Percentiles rank a stretch among this genome's conserved stretches.
These are phyloP conservation scores for Prototheca cutis DNA, from an alignment of 163 green algal species.

Conservation along the genomic window DNA sequence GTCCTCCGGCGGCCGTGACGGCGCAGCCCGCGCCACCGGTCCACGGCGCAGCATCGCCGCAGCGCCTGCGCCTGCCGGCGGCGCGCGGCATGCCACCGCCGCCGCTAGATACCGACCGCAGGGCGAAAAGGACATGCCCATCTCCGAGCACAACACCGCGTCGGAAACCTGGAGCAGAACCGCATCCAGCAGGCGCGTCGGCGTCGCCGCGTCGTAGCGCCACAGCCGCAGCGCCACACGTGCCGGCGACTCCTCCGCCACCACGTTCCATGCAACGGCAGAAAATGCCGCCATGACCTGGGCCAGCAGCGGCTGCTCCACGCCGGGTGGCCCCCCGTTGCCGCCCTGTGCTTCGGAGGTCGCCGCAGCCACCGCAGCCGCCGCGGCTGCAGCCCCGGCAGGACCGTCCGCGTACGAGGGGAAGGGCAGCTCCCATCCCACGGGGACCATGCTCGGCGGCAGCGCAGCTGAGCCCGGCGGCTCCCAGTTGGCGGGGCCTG, in stretches of 20 bases:
- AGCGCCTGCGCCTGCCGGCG: neutral
- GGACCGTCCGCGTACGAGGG: slow-evolving; percentile 4
- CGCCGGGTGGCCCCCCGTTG: slow-evolving; percentile 1
- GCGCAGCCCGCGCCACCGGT: neutral
- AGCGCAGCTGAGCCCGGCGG: slow-evolving; percentile 17
- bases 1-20: neutral
- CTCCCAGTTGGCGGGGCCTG: slow-evolving; percentile 1
- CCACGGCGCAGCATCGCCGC: too few species aligned
- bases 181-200: slow-evolving; percentile 10
- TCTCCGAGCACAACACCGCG: slow-evolving; percentile 81
- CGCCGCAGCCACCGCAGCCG: slow-evolving; percentile 4
- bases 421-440: slow-evolving; percentile 46
- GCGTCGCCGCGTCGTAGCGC: slow-evolving; percentile 26
- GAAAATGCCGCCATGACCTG: slow-evolving; percentile 23
- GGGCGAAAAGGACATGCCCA: slow-evolving; percentile 81
- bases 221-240: slow-evolving; percentile 73
- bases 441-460: slow-evolving; percentile 37
- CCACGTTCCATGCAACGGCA: slow-evolving; percentile 37
- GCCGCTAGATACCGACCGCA: slow-evolving; percentile 67
- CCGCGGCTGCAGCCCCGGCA: neutral
- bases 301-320: slow-evolving; percentile 6
- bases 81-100: slow-evolving; percentile 13
- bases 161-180: slow-evolving; percentile 52
- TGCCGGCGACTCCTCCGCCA: slow-evolving; percentile 63
- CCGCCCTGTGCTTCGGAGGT: too few species aligned